Percentiles rank a stretch among this genome's conserved stretches.
These are phyloP conservation scores for Alloteropsis semialata DNA, from an alignment of 176 grass and related monocot species.

Conservation along the genomic window DNA sequence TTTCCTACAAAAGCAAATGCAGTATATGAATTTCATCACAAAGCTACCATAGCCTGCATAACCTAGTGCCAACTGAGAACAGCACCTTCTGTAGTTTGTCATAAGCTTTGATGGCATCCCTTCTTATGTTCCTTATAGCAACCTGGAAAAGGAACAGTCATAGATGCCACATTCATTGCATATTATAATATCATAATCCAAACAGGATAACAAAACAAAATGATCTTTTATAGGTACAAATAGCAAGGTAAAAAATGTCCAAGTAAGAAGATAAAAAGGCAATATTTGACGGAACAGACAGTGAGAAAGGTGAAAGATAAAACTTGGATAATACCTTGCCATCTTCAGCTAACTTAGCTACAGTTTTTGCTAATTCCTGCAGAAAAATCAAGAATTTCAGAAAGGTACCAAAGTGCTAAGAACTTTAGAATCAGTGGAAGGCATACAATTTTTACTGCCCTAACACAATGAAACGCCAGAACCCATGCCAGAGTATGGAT, in stretches of 20 bases:
- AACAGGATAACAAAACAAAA: background rate
- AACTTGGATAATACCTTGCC: conserved; percentile 63
- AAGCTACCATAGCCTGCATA: background rate
- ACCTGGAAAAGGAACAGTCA: conserved; percentile 51
- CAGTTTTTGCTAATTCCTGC: conserved; percentile 87
- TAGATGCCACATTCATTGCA: background rate
- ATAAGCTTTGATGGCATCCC: conserved; percentile 93
- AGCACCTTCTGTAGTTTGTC: conserved; percentile 96
- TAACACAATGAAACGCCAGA: background rate
- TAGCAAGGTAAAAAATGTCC: background rate
- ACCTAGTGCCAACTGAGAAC: conserved; percentile 22
- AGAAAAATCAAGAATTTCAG: conserved; percentile 32
- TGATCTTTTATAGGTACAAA: background rate
- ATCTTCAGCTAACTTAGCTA: conserved; percentile 84
- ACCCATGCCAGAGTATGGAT: background rate
- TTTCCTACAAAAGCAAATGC: conserved; percentile 57
- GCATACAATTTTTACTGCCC: background rate
- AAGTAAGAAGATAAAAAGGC: background rate
- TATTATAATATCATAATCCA: background rate
- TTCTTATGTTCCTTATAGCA: conserved; percentile 86
- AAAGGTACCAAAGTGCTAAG: background rate
- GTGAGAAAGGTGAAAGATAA: background rate
- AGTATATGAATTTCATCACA: conserved; percentile 7
- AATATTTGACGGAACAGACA: background rate
- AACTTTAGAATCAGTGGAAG: background rate